A percentile compares a stretch with the other conserved stretches of the same genome.
phyloP scores from a whole-genome alignment of 2,329 filamentous ascomycete species.

The Colletotrichum scovillei region DNA sequence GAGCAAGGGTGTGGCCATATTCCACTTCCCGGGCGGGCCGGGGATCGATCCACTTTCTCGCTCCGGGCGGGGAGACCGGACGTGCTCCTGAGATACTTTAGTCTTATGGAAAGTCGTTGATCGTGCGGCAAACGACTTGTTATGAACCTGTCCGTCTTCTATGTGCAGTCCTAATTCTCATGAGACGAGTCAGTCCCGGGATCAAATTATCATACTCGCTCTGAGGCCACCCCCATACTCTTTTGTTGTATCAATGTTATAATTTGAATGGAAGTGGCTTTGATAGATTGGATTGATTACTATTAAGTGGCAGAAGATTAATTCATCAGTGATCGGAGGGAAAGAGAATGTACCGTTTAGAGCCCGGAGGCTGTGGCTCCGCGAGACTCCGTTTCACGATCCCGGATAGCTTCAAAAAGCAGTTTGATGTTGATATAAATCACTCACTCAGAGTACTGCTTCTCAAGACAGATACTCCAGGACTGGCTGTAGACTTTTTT shows the following conservation, averaged over 20 bases:
- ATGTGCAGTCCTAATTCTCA: not conserved
- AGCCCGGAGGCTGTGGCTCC: constrained; percentile 1
- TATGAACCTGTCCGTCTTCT: not conserved
- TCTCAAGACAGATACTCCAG: not conserved
- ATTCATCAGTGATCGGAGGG: not conserved
- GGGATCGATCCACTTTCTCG: not conserved
- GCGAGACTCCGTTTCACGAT: not conserved
- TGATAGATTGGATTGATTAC: accelerated
- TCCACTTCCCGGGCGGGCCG: not conserved
- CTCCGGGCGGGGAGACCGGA: not conserved
- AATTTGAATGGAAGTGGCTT: not conserved
- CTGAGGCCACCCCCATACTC: not conserved
- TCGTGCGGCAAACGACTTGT: not conserved
- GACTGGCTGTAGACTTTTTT: not conserved
- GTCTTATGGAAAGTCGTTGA: not conserved
- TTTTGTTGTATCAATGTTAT: not conserved
- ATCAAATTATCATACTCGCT: not conserved
- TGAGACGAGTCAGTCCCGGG: not conserved
- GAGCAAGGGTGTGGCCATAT: not conserved
- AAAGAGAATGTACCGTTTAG: not conserved
- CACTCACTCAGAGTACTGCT: not conserved
- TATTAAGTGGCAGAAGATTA: too few species aligned
- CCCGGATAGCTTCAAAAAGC: not conserved
- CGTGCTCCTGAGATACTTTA: not conserved
- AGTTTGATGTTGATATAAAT: not conserved